phyloP scores from a whole-genome alignment of 352 stramenopile species.

The Phytopythium sindhum region DNA sequence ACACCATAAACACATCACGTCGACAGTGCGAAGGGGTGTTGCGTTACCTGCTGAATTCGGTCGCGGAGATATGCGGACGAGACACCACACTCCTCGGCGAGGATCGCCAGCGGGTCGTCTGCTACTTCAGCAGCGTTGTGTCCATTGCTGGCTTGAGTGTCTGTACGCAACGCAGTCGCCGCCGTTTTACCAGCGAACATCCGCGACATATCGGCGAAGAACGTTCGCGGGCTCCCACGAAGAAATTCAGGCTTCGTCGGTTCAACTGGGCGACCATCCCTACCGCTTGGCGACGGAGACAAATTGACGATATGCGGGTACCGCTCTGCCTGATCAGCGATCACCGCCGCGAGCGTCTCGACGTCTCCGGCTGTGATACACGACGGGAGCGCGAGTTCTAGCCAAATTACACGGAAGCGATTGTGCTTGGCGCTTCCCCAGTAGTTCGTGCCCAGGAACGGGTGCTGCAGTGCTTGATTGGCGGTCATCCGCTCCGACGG shows the following conservation, averaged over 20 bases:
- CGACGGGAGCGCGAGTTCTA: conserved; percentile 27
- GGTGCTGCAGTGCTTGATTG: conserved; percentile 86
- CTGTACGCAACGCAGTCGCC: not conserved
- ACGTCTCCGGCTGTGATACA: conserved; percentile 22
- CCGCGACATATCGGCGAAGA: conserved; percentile 2
- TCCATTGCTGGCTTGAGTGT: not conserved
- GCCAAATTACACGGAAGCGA: conserved; percentile 38
- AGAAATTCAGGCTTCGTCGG: not conserved
- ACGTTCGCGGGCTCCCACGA: conserved; percentile 5
- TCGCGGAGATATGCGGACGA: not conserved
- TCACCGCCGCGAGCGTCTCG: conserved; percentile 10
- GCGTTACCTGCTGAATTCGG: not conserved
- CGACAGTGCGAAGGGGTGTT: not conserved
- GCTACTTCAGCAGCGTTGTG: no score
- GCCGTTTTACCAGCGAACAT: not conserved
- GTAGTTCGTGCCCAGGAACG: conserved; percentile 72
- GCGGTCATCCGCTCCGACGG: conserved; percentile 75
- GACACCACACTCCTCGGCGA: not conserved
- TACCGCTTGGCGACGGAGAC: not conserved
- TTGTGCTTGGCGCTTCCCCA: conserved; percentile 19
- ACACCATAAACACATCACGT: not conserved
- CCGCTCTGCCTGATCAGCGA: conserved; percentile 15
- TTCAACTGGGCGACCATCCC: not conserved
- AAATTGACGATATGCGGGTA: conserved; percentile 12
- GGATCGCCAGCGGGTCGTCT: not conserved